Evolutionary conservation across 2,329 filamentous ascomycete species (phyloP), one percentile per base, ranked within the genome.

Genomic region (Tolypocladium endophyticum): DNA sequence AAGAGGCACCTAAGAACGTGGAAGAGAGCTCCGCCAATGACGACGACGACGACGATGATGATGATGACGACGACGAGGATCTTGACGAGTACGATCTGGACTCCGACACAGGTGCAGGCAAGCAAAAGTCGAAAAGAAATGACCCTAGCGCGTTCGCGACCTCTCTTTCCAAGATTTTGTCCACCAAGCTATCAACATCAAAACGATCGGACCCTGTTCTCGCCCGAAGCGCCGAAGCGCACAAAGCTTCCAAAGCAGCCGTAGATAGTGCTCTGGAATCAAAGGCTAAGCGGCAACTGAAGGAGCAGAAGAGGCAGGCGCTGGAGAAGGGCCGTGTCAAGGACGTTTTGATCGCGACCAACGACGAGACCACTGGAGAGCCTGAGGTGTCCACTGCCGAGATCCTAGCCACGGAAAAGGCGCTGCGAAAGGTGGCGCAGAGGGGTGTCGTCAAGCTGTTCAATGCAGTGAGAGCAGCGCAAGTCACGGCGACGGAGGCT

Each of bases 371-470:
- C 5, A 77, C 81, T 9, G 73, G 73, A 41, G 68, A 72, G 61
- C 67, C 64, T 64, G 72, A 75, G 64, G 72, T 72, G 59, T 83
- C 82, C 25, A 81, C 81, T 33, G 76, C 76, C 20, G 77, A 81
- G 63, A 80, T 83, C 33, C 71, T 85, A 68, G 90, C 89, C 69
- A 83, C 87, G 67, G 93, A 97, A 79, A 88, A 87, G 76, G 80
- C 85, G 64, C 73, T 97, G 69, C 85, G 89, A 68, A 94, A 96
- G 78, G 91, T 90, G 56, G 92, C 92, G 53, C 91, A 97, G 75
- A 83, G 91, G 59, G 93, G 93, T 83, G 94, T 99, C 47, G 88
- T 97, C 30, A 95, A 93, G 79, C 79, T 99, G 61, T 99, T 99
- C 76, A 97, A 97, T 73, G 94, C 94, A 0, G 92, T 99, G 38